Evolutionary conservation across 371 early-diverging fungal species (phyloP), one percentile per base, ranked within the genome.

Genomic region (Rhizopus sp.): DNA sequence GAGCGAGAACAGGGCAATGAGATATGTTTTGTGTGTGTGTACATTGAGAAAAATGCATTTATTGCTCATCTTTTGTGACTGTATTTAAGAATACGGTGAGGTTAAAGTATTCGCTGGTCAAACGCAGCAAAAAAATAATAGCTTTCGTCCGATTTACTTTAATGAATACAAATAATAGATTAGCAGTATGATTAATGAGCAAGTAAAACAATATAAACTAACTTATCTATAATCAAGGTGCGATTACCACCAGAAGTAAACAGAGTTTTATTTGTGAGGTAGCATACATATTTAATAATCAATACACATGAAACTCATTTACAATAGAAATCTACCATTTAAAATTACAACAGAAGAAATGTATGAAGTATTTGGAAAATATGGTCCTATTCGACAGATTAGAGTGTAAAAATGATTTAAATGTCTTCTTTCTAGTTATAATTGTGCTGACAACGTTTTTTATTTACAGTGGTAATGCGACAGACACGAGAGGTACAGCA

Each of bases 341-440:
- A 95, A 96, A 75, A 93, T 96, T 57, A 90, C 95, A 4, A 64
- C 92, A 0, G 97, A 96, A 65, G 97, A 98, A 60, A 86, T 97
- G 87, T 98, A 93, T 69, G 96, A 96, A 66, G 82, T 98, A 50
- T 98, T 98, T 87, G 98, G 97, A 52, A 93, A 95, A 81, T 96
- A 97, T 65, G 98, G 98, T 4, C 89, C 96, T 7, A 92, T 98
- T 54, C 81, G 98, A 57, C 98, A 98, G 75, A 93, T 98, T 37
- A 83, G 97, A 71, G 72, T 93, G 83, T 85, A 81, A 41, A 15
- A n/a, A n/a, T 53, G 30, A 32, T 32, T 42, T 10, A 7, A 9
- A 17, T 29, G 47, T 59, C 35, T 33, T 32, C 17, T 10, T 50
- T 17, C 32, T 13, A 32, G 31, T 15, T 50, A 31, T 13, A 23